Base-by-base conservation (phyloP, 2,329 filamentous ascomycete genomes). In the Plectosphaerella cucumerina region DNA sequence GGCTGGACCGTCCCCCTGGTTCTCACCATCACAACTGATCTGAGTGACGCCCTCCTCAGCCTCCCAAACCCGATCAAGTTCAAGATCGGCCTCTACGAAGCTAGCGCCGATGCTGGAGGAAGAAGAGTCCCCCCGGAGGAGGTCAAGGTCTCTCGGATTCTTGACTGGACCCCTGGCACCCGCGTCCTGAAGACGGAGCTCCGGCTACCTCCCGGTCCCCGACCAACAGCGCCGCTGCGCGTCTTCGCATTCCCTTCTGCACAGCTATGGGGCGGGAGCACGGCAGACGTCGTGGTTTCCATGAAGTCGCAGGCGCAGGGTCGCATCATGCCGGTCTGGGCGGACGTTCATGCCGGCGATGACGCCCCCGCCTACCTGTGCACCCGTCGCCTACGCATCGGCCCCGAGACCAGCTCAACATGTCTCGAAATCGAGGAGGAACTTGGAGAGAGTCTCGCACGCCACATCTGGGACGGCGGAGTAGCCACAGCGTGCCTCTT, bases 381-480 rank as follows among this genome's bases (percentile, higher is more conserved):
- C 6, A 56, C 65, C 15, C 65, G 70, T 3, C 62, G 62, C 20
- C 50, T 73, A 0, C 54, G 58, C 8, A 46, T 68, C 33, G 62
- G 58, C 6, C 60, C 59, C 1, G 53, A 56, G 2, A 58, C 59
- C 9, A 55, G 55, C 15, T 44, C 62, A 3, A 57, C 62, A 1
- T 57, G 55, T 10, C 53, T 80, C 8, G 67, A 73, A 23, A 64
- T 82, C 5, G 74, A 78, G 49, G 81, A 84, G 53, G 78, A 82
- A 48, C 73, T 83, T 10, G 80, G 78, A 14, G 79, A 83, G 63
- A 82, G 78, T 59, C 82, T 84, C 50, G 79, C 80, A 1, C 73
- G 80, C 3, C 80, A 83, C 53, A 69, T 83, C 6, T 84, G 80
- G 80, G 80, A 84, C 48, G 79, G 73, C 1, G 80, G 80, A 1